phyloP scores from a whole-genome alignment of 2,329 filamentous ascomycete species.

The Pyrenochaeta sp. region DNA sequence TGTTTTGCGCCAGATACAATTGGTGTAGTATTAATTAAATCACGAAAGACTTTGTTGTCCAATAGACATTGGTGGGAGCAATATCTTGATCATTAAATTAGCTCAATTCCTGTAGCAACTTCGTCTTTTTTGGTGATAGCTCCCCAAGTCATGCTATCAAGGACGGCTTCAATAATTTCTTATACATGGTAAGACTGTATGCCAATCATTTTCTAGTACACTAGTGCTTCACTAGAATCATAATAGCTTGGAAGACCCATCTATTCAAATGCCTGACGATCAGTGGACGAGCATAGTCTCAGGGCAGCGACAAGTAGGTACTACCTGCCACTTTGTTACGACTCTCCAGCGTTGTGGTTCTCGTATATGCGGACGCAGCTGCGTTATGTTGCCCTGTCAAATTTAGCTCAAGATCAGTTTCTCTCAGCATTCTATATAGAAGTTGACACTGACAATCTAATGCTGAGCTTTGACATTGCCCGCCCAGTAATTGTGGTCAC shows the following conservation, averaged over 20 bases:
- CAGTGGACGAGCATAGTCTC: too few species aligned
- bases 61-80: constrained; percentile 38
- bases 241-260: too few species aligned
- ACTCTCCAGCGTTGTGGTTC: too few species aligned
- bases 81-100: constrained; percentile 34
- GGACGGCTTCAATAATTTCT: constrained; percentile 21
- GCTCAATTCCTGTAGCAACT: constrained; percentile 25
- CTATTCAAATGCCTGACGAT: too few species aligned
- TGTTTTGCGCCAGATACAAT: too few species aligned
- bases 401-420: constrained; percentile 26
- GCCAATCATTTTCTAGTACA: too few species aligned
- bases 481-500: constrained; percentile 42
- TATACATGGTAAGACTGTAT: constrained; percentile 19
- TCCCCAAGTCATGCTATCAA: constrained; percentile 17
- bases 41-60: constrained; percentile 39
- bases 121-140: constrained; percentile 18
- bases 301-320: too few species aligned
- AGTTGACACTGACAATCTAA: constrained; percentile 40
- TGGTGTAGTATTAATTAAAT: too few species aligned
- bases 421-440: constrained; percentile 36
- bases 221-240: too few species aligned
- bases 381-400: constrained; percentile 32
- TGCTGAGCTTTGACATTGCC: constrained; percentile 26
- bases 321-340: too few species aligned
- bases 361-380: constrained; percentile 34